Evolutionary conservation across 2,329 filamentous ascomycete genomes (phyloP).

Genomic region (Trichoderma sp.): DNA sequence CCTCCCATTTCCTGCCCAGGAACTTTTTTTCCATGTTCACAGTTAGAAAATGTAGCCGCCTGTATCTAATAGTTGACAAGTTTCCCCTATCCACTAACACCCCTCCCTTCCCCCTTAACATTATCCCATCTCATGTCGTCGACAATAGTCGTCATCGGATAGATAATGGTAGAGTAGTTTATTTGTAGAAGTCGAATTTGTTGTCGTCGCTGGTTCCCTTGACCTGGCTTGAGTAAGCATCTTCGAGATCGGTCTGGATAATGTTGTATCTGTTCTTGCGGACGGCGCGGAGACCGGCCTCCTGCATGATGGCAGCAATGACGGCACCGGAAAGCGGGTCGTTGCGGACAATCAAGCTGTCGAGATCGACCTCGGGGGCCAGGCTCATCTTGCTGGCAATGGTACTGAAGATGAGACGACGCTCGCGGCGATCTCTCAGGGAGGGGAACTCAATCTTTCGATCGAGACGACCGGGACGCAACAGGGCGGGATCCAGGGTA

Average conservation of each 20-base stretch:
- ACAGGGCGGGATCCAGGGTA: slow-evolving; percentile 90
- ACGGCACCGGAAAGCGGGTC: slow-evolving; percentile 93
- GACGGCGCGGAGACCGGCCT: slow-evolving; percentile 90
- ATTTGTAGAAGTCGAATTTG: slow-evolving; percentile 94
- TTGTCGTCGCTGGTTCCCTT: slow-evolving; percentile 70
- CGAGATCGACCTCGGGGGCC: slow-evolving; percentile 92
- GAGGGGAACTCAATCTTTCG: slow-evolving; percentile 99
- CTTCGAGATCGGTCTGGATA: slow-evolving; percentile 94
- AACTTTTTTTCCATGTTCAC: neutral
- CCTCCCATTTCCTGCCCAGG: neutral
- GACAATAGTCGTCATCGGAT: neutral
- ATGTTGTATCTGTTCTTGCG: slow-evolving; percentile 99
- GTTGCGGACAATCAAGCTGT: slow-evolving; percentile 94
- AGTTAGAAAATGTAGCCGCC: neutral
- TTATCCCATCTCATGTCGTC: neutral
- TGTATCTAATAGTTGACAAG: neutral
- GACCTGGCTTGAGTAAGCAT: slow-evolving; percentile 95
- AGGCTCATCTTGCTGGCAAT: slow-evolving; percentile 97
- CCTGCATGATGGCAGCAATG: slow-evolving; percentile 99
- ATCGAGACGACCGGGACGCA: slow-evolving; percentile 93
- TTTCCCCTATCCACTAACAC: neutral
- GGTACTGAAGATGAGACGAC: slow-evolving; percentile 95
- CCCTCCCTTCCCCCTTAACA: neutral
- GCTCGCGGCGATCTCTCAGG: slow-evolving; percentile 88
- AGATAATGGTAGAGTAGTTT: slow-evolving; percentile 34